Conservation (phyloP, 805 yeast genomes). For the Blastobotrys americana region DNA sequence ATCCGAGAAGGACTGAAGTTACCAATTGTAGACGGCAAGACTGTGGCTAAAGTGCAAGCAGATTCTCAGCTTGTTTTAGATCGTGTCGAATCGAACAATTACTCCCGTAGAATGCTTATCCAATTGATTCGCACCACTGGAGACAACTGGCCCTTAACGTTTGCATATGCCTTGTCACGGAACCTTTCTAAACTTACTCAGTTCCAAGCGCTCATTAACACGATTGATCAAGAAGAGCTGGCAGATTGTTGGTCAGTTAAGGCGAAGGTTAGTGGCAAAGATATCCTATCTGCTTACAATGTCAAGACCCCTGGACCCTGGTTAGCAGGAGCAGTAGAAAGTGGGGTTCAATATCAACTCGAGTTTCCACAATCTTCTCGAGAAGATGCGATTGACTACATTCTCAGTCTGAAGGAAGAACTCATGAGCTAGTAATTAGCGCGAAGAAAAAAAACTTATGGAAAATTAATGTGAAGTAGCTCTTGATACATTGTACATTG, state of each 20-base stretch:
- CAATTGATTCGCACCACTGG: conserved; percentile 48
- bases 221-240: conserved; percentile 34
- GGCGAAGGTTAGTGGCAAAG: conserved; percentile 64
- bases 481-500: neutral
- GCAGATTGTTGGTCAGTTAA: conserved; percentile 43
- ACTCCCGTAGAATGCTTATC: conserved; percentile 47
- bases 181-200: conserved; percentile 26
- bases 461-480: no score
- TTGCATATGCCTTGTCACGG: conserved; percentile 31
- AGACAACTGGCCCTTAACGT: conserved; percentile 41
- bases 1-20: conserved; percentile 65
- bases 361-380: conserved; percentile 53
- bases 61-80: neutral
- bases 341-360: conserved; percentile 66
- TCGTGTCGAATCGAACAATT: neutral
- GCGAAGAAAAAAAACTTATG: no score
- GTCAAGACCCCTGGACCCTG: conserved; percentile 75
- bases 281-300: conserved; percentile 43
- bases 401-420: conserved; percentile 9
- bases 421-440: neutral
- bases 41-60: conserved; percentile 41
- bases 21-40: conserved; percentile 49
- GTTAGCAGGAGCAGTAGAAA: conserved; percentile 54
- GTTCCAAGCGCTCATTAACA: conserved; percentile 19
- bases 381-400: conserved; percentile 47